Evolutionary conservation across 306 rosid species (phyloP).

Genomic region (Castanea mollissima): DNA sequence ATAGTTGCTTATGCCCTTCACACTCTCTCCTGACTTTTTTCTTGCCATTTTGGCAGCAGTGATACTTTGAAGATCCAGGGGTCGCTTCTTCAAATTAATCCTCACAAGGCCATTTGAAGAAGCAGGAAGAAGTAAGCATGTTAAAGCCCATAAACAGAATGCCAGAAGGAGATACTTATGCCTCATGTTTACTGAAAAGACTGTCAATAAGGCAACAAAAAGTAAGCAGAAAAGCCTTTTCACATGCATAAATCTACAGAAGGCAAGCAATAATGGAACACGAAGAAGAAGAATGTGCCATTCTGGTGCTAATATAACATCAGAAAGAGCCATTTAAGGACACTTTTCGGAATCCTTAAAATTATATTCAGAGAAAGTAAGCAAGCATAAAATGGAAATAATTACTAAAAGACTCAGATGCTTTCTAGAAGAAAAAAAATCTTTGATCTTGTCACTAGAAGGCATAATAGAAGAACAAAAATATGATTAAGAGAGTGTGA

Average conservation of each 20-base stretch:
- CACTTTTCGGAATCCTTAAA: background rate
- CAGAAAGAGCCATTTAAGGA: background rate
- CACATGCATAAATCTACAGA: background rate
- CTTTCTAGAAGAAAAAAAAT: background rate
- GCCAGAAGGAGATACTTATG: conserved; percentile 39
- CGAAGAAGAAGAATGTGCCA: background rate
- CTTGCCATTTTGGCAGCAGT: conserved; percentile 49
- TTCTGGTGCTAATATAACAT: background rate
- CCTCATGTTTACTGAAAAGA: conserved; percentile 44
- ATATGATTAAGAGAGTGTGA: background rate
- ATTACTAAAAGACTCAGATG: background rate
- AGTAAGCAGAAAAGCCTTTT: conserved; percentile 20
- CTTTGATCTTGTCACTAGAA: background rate
- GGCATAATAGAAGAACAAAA: background rate
- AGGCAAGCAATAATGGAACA: conserved; percentile 1
- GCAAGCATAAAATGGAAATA: background rate
- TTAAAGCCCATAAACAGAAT: conserved; percentile 58
- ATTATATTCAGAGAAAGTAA: background rate
- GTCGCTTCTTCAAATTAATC: conserved; percentile 66
- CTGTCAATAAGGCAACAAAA: conserved; percentile 29
- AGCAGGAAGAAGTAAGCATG: conserved; percentile 52
- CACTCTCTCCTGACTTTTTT: conserved; percentile 23
- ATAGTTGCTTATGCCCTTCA: conserved; percentile 22
- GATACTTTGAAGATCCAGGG: conserved; percentile 52
- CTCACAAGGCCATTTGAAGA: conserved; percentile 60